phyloP scores from a whole-genome alignment of 73 alveolate genomes.

The Symbiodinium natans region DNA sequence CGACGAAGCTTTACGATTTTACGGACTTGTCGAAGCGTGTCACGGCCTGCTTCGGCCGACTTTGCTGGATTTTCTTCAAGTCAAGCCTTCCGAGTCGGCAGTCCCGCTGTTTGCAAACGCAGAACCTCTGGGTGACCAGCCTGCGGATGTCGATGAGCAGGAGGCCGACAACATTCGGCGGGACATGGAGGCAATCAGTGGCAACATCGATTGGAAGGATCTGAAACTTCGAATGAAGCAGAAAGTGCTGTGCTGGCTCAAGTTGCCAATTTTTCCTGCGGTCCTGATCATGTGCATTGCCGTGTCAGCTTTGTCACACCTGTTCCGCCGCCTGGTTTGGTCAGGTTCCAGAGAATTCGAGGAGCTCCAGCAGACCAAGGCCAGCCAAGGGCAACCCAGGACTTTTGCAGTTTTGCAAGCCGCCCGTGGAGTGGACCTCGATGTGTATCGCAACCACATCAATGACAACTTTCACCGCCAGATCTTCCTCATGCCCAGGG shows the following conservation, averaged over 20 bases:
- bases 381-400: neutral
- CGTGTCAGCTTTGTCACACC: neutral
- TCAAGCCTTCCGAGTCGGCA: neutral
- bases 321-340: neutral
- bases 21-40: neutral
- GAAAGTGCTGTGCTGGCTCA: neutral
- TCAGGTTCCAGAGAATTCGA: neutral
- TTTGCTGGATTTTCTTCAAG: neutral
- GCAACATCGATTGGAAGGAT: neutral
- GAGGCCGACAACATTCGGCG: neutral
- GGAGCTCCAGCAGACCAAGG: neutral
- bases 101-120: too few relatives aligned
- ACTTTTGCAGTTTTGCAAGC: neutral
- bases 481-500: neutral
- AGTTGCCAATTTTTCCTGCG: neutral
- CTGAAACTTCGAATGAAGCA: neutral
- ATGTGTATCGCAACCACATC: neutral
- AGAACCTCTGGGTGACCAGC: too few relatives aligned
- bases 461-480: neutral
- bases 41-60: neutral
- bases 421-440: neutral
- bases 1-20: neutral
- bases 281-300: neutral
- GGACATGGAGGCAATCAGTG: neutral
- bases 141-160: neutral